Evolutionary conservation across 371 early-diverging fungal species (phyloP).

Genomic region (Zancudomyces culisetae): DNA sequence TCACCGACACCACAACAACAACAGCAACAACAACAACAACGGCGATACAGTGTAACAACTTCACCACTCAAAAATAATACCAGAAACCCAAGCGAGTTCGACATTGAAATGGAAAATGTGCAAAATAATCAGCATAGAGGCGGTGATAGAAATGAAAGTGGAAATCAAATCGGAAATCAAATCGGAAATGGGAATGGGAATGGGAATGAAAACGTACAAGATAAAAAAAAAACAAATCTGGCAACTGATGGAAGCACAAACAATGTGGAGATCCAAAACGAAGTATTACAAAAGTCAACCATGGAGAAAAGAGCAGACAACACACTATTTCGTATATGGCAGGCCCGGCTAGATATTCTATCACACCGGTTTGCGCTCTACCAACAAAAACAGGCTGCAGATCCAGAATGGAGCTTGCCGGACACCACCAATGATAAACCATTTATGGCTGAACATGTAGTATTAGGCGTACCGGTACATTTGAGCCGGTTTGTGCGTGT

Average conservation of each 20-base stretch:
- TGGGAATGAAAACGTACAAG: background rate
- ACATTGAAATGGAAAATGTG: background rate
- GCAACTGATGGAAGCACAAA: background rate
- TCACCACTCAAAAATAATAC: background rate
- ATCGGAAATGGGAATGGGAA: background rate
- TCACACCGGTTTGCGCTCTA: slow-evolving; percentile 2
- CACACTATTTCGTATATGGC: slow-evolving; percentile 1
- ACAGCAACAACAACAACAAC: background rate
- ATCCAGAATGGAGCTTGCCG: background rate
- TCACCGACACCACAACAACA: background rate
- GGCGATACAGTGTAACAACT: background rate
- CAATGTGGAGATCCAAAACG: background rate
- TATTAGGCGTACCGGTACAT: background rate
- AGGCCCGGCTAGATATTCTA: slow-evolving; percentile 1
- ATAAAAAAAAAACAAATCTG: too few relatives aligned
- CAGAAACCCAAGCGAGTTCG: background rate
- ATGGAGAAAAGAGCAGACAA: slow-evolving; percentile 1
- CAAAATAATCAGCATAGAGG: background rate
- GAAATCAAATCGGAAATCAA: background rate
- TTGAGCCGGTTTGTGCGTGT: slow-evolving; percentile 3
- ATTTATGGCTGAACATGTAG: background rate
- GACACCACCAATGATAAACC: background rate
- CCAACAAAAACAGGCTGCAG: background rate
- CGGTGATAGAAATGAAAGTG: background rate
- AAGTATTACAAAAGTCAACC: background rate